These are phyloP conservation scores for Aspergillus transmontanensis DNA, from an alignment of 2,329 filamentous ascomycete genomes.

Conservation along the genomic window DNA sequence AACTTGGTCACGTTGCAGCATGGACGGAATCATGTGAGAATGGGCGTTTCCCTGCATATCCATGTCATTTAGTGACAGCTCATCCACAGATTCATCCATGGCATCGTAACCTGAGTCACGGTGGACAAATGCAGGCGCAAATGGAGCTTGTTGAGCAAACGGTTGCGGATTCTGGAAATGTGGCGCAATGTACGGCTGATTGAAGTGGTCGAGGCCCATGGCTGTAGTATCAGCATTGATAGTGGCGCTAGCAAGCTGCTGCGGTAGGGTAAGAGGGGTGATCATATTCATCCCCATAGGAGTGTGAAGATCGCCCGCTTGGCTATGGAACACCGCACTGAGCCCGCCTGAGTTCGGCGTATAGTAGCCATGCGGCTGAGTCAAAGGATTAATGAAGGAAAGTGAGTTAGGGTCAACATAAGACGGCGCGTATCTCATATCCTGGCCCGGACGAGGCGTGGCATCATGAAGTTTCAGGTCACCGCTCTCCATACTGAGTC, in stretches of 20 bases:
- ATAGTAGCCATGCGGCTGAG: slow-evolving; percentile 81
- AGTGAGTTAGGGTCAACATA: slow-evolving; percentile 84
- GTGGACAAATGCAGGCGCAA: slow-evolving; percentile 80
- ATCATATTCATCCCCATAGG: slow-evolving; percentile 74
- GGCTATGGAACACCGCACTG: slow-evolving; percentile 75
- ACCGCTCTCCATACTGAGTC: slow-evolving; percentile 49
- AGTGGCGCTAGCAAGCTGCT: slow-evolving; percentile 63
- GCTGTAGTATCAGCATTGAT: slow-evolving; percentile 57
- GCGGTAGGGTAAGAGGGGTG: slow-evolving; percentile 81
- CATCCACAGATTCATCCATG: slow-evolving; percentile 69
- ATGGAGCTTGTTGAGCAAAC: slow-evolving; percentile 65
- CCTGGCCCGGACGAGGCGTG: slow-evolving; percentile 76
- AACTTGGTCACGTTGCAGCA: slow-evolving; percentile 29
- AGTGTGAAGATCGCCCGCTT: slow-evolving; percentile 85
- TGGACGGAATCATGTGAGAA: slow-evolving; percentile 48
- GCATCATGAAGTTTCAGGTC: slow-evolving; percentile 76
- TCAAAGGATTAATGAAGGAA: slow-evolving; percentile 76
- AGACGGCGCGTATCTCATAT: slow-evolving; percentile 89
- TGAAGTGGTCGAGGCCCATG: slow-evolving; percentile 70
- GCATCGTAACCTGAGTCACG: slow-evolving; percentile 79
- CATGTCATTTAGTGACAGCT: slow-evolving; percentile 64
- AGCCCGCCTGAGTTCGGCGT: slow-evolving; percentile 82
- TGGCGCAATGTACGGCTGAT: slow-evolving; percentile 56
- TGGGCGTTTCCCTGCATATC: slow-evolving; percentile 55
- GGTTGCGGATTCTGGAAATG: slow-evolving; percentile 70